Percentiles rank a stretch among this genome's conserved stretches.
Evolutionary conservation across 2,329 filamentous ascomycete genomes (phyloP).

Genomic region (Alternaria conjuncta): DNA sequence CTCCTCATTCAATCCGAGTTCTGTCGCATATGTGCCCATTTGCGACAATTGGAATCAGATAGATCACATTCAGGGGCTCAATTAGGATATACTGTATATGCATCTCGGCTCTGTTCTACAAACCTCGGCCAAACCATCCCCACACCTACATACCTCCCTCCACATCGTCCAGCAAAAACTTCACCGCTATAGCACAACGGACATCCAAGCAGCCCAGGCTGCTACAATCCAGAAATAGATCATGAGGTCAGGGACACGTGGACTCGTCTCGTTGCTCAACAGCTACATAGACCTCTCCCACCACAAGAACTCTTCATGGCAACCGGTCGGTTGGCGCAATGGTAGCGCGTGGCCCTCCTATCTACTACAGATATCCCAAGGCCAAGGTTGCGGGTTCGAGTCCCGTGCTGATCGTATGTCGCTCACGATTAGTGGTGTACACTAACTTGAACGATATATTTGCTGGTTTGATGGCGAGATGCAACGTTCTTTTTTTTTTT

Average conservation of each 20-base stretch:
- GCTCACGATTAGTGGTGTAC: background rate
- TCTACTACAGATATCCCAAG: conserved; percentile 18
- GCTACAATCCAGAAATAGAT: too few species aligned
- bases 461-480: background rate
- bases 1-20: background rate
- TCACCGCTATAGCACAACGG: too few species aligned
- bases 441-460: background rate
- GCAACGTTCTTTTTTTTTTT: background rate
- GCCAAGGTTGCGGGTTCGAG: conserved; percentile 49
- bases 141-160: background rate
- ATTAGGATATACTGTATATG: too few species aligned
- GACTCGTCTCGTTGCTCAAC: too few species aligned
- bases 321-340: conserved; percentile 46
- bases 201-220: too few species aligned
- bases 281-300: background rate
- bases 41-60: too few species aligned
- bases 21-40: too few species aligned
- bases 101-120: background rate
- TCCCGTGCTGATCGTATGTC: conserved; percentile 39
- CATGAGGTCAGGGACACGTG: too few species aligned
- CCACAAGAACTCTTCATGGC: conserved; percentile 1
- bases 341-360: conserved; percentile 49
- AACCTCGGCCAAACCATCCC: background rate
- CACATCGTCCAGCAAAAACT: background rate
- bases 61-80: too few species aligned